Conservation (phyloP, 202 grass and related monocot genomes). For the Carex arenaria region DNA sequence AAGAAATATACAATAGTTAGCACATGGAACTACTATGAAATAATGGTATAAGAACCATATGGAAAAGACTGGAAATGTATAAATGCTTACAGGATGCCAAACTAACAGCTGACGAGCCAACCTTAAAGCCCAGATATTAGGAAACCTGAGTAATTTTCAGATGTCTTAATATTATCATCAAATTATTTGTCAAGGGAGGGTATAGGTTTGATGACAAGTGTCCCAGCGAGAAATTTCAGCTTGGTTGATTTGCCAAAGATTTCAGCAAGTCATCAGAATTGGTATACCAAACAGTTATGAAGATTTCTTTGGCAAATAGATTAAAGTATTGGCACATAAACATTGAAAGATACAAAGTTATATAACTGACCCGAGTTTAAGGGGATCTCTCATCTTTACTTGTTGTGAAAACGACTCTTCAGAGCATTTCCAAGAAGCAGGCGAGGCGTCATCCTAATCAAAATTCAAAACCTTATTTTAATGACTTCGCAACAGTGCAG, state of each 20-base stretch:
- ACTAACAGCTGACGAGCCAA: constrained; percentile 78
- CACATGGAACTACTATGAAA: background rate
- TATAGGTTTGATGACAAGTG: no score
- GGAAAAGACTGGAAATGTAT: background rate
- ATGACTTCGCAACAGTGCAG: background rate
- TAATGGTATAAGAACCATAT: background rate
- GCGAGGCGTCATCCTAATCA: constrained; percentile 41
- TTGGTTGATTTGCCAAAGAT: background rate
- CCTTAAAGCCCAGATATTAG: constrained; percentile 72
- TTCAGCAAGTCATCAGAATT: background rate
- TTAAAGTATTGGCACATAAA: constrained; percentile 25
- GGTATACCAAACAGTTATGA: background rate
- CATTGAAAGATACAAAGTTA: constrained; percentile 10
- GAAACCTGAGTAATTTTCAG: constrained; percentile 47
- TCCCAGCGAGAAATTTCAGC: background rate
- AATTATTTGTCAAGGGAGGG: no score
- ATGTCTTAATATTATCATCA: no score
- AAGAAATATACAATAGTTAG: background rate
- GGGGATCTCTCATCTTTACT: constrained; percentile 93
- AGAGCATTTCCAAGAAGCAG: constrained; percentile 97
- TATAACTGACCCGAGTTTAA: constrained; percentile 65
- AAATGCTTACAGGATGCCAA: constrained; percentile 87
- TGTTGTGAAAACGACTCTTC: constrained; percentile 93
- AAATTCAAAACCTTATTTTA: background rate
- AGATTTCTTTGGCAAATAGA: background rate